These are phyloP conservation scores for Paramecium biaurelia DNA, from an alignment of 73 alveolate species.

Conservation along the genomic window DNA sequence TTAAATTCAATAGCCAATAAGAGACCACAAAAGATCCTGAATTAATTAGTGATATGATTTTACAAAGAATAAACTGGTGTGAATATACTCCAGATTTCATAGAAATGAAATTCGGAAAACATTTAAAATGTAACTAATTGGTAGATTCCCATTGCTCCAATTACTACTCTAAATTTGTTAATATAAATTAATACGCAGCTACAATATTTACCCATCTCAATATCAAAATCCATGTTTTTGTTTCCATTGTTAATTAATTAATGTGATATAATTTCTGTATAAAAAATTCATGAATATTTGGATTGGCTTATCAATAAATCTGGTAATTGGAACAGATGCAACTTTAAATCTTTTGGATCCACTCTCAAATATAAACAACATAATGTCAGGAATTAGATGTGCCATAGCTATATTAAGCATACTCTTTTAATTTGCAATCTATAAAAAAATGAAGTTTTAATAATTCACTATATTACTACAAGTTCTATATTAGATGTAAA, in stretches of 20 bases:
- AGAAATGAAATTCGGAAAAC: neutral
- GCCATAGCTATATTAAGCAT: neutral
- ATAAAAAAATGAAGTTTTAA: neutral
- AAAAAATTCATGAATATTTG: neutral
- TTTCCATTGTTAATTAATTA: constrained; percentile 33
- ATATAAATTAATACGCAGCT: neutral
- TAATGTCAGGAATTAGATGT: neutral
- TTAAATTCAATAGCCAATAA: constrained; percentile 22
- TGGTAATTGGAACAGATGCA: neutral
- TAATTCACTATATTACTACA: neutral
- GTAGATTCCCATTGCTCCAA: constrained; percentile 49
- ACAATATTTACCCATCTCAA: constrained; percentile 44
- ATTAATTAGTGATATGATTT: neutral
- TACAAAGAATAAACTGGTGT: neutral
- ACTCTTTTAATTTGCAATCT: neutral
- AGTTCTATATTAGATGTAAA: neutral
- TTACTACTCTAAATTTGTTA: neutral
- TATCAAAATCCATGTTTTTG: constrained; percentile 25
- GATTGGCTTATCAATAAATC: neutral
- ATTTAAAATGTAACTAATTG: neutral
- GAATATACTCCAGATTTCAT: constrained; percentile 24
- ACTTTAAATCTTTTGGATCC: neutral
- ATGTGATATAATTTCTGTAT: neutral
- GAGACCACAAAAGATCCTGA: neutral
- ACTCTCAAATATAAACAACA: neutral